Percentiles rank a stretch among this genome's conserved stretches.
Evolutionary conservation across 1,139 yeast species (phyloP).

Genomic region (Pichia norvegensis): DNA sequence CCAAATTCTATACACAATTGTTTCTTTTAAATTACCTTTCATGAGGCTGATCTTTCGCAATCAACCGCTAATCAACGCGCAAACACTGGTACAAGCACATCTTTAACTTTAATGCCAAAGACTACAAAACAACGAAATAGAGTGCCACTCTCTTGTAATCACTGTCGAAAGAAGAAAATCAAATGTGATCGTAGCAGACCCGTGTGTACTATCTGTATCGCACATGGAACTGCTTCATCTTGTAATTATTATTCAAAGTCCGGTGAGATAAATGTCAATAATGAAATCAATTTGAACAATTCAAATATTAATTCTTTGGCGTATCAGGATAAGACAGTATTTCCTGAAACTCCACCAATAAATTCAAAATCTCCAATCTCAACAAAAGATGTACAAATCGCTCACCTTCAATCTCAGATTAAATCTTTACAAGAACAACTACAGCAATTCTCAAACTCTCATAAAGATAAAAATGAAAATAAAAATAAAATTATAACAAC

Average conservation of each 20-base stretch:
- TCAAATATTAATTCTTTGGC: not conserved
- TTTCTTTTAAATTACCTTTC: not conserved
- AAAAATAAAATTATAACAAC: too few relatives aligned
- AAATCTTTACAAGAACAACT: not conserved
- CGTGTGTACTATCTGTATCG: conserved; percentile 7
- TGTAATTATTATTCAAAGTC: conserved; percentile 2
- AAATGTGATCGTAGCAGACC: conserved; percentile 11
- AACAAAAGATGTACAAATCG: not conserved
- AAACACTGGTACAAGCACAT: not conserved
- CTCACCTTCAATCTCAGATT: not conserved
- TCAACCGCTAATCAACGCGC: conserved; percentile 7
- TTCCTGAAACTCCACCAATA: not conserved
- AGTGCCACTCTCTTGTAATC: conserved; percentile 6
- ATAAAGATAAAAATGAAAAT: too few relatives aligned
- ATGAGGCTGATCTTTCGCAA: not conserved
- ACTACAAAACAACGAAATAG: conserved; percentile 4
- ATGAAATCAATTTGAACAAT: not conserved
- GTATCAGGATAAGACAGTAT: not conserved
- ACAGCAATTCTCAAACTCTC: not conserved
- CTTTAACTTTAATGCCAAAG: not conserved
- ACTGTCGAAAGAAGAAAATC: conserved; percentile 9
- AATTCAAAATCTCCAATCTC: not conserved
- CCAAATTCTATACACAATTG: too few relatives aligned
- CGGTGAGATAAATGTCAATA: not conserved
- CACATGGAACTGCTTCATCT: conserved; percentile 3